Evolutionary conservation across 176 grass and related monocot species (phyloP).

Genomic region (Paspalum vaginatum): DNA sequence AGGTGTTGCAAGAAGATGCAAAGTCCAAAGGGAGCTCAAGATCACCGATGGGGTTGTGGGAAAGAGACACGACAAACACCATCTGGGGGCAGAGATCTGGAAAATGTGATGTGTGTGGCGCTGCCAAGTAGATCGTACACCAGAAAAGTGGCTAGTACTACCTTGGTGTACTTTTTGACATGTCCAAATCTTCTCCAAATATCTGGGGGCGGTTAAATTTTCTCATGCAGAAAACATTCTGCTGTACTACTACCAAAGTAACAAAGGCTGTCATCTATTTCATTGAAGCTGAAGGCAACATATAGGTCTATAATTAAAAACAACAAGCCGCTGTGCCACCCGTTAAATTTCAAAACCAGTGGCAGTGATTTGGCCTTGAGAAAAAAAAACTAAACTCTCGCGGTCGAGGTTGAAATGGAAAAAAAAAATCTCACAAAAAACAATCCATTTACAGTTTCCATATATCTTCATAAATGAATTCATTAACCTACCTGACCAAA

Average conservation of each 20-base stretch:
- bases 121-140: neutral
- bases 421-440: neutral
- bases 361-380: neutral
- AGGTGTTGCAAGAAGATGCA: slow-evolving; percentile 26
- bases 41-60: neutral
- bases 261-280: neutral
- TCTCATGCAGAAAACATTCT: neutral
- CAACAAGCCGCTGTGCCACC: neutral
- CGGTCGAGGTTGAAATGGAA: no score
- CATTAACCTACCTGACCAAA: no score
- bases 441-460: neutral
- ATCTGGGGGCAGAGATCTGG: neutral
- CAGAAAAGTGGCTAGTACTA: neutral
- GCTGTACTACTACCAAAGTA: neutral
- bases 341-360: no score
- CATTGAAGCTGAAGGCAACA: neutral
- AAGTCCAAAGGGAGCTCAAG: slow-evolving; percentile 30
- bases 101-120: neutral
- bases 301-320: no score
- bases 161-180: neutral
- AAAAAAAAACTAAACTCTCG: neutral
- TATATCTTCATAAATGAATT: no score
- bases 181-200: slow-evolving; percentile 5
- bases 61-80: neutral
- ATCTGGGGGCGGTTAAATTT: neutral